Evolutionary conservation across 768 basidiomycete species (phyloP).

Genomic region (Nidularia pulvinata): DNA sequence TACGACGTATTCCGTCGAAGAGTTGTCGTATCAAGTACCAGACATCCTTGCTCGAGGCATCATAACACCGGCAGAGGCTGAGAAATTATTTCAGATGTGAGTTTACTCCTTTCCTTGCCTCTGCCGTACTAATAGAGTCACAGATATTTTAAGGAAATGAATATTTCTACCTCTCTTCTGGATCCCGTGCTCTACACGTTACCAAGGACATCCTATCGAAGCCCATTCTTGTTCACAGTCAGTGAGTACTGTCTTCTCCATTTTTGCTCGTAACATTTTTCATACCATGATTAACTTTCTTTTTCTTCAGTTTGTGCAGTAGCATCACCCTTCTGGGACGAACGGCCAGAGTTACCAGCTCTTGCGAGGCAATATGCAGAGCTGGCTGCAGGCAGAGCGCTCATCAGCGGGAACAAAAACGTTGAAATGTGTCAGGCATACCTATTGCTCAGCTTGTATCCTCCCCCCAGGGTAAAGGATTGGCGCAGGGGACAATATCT

Average conservation of each 20-base stretch:
- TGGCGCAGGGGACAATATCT: constrained; percentile 90
- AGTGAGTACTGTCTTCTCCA: constrained; percentile 42
- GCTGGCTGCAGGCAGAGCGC: constrained; percentile 72
- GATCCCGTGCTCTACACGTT: constrained; percentile 87
- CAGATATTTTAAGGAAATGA: constrained; percentile 81
- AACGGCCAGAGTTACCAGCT: constrained; percentile 68
- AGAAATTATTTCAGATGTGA: constrained; percentile 73
- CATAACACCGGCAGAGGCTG: constrained; percentile 65
- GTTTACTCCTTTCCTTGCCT: neutral
- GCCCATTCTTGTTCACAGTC: constrained; percentile 91
- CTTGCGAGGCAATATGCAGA: constrained; percentile 77
- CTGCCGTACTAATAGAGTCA: neutral
- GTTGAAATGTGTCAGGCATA: constrained; percentile 89
- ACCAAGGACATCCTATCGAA: constrained; percentile 75
- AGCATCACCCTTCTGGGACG: constrained; percentile 77
- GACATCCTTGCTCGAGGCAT: constrained; percentile 65
- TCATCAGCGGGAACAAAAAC: constrained; percentile 75
- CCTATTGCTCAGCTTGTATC: constrained; percentile 75
- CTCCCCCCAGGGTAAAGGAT: constrained; percentile 85
- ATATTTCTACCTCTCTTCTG: constrained; percentile 73
- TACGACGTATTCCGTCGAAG: constrained; percentile 31
- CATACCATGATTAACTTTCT: neutral
- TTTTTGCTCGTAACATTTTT: neutral
- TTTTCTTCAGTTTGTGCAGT: constrained; percentile 73
- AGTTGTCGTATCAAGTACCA: constrained; percentile 50